Conservation (phyloP, 805 yeast species). For the Teunomyces lycoperdinae region DNA sequence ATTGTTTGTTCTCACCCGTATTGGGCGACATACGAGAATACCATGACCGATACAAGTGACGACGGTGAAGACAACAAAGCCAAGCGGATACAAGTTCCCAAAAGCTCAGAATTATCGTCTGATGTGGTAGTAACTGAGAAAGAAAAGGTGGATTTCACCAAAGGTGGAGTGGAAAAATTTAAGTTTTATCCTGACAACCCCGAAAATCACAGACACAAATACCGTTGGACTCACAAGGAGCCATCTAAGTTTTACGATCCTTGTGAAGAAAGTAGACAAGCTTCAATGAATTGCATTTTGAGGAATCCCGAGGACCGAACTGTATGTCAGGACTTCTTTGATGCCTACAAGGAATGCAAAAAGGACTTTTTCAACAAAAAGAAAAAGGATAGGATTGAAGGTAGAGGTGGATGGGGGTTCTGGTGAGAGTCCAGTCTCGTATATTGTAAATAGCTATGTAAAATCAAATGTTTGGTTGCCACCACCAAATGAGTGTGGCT, state of each 20-base stretch:
- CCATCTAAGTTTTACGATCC: conserved; percentile 90
- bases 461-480: conserved; percentile 4
- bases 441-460: conserved; percentile 2
- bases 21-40: too few relatives aligned
- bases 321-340: conserved; percentile 76
- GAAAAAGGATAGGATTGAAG: conserved; percentile 33
- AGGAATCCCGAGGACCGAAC: conserved; percentile 64
- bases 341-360: conserved; percentile 90
- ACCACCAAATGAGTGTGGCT: conserved; percentile 1
- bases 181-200: conserved; percentile 90
- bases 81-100: neutral
- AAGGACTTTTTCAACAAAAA: conserved; percentile 44
- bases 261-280: conserved; percentile 82
- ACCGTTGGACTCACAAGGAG: conserved; percentile 68
- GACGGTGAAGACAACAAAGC: neutral
- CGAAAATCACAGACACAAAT: conserved; percentile 63
- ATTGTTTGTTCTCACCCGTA: neutral
- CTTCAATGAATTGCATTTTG: conserved; percentile 83
- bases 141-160: conserved; percentile 51
- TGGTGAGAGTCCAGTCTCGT: conserved; percentile 19
- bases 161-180: conserved; percentile 50
- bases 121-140: conserved; percentile 34
- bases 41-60: neutral
- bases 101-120: conserved; percentile 8
- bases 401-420: conserved; percentile 44